Conservation (phyloP, 306 rosid genomes). For the Notholithocarpus densiflorus region DNA sequence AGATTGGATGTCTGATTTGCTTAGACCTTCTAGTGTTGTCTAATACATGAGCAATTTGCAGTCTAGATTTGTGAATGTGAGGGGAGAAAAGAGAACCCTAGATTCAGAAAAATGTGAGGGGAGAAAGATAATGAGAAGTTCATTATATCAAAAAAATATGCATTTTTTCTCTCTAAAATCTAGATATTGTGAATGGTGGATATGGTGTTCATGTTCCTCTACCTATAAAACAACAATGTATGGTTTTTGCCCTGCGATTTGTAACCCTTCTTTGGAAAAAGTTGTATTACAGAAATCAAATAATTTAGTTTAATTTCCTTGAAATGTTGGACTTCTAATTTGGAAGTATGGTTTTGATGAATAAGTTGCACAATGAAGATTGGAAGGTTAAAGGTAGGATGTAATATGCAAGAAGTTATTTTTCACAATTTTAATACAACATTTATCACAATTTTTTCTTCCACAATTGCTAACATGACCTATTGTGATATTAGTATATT, state of each 20-base stretch:
- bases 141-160: background rate
- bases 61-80: background rate
- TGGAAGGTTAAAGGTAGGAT: background rate
- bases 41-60: background rate
- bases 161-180: background rate
- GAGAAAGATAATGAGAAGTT: background rate
- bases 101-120: background rate
- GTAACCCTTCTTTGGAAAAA: background rate
- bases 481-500: no score
- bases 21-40: background rate
- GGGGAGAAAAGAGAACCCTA: background rate
- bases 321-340: no score
- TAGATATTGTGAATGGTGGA: background rate
- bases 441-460: no score
- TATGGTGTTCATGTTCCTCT: background rate
- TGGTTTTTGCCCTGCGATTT: background rate
- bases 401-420: no score
- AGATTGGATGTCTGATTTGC: background rate
- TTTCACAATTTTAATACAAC: no score
- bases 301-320: background rate
- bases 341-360: background rate
- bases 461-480: no score
- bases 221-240: background rate
- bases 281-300: background rate
- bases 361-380: background rate